These are phyloP conservation scores for Talaromyces ruber DNA, from an alignment of 495 filamentous ascomycete species.

Conservation along the genomic window DNA sequence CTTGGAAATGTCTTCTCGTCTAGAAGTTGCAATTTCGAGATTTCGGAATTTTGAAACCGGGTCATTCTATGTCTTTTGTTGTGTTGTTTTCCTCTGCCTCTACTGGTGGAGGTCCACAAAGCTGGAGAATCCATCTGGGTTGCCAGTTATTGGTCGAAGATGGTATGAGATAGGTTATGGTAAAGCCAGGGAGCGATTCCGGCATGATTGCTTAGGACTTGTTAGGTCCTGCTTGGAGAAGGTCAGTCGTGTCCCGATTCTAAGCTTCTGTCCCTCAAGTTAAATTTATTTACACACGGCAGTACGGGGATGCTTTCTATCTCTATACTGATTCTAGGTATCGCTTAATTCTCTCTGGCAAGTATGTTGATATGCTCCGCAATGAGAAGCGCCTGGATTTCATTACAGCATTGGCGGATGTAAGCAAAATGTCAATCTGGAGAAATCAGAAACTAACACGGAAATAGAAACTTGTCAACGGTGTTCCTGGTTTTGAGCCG, in stretches of 20 bases:
- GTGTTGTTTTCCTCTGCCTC: background rate
- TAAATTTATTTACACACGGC: background rate
- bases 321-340: slow-evolving; percentile 6
- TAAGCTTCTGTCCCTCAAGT: background rate
- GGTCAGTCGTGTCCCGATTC: background rate
- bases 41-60: background rate
- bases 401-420: background rate
- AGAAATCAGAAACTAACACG: background rate
- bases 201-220: slow-evolving; percentile 1
- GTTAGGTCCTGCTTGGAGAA: background rate
- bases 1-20: background rate
- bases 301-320: slow-evolving; percentile 7
- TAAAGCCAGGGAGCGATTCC: slow-evolving; percentile 6
- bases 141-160: slow-evolving; percentile 7
- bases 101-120: background rate
- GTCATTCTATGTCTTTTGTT: background rate
- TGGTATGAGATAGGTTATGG: slow-evolving; percentile 6
- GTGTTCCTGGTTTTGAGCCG: background rate
- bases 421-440: background rate
- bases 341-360: slow-evolving; percentile 6
- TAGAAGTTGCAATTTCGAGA: background rate
- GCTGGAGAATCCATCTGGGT: slow-evolving; percentile 4
- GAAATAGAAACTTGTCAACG: background rate
- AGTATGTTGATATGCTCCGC: slow-evolving; percentile 7
- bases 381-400: slow-evolving; percentile 5